Conservation (phyloP, 2,329 filamentous ascomycete species). For the Ophiostoma montium region DNA sequence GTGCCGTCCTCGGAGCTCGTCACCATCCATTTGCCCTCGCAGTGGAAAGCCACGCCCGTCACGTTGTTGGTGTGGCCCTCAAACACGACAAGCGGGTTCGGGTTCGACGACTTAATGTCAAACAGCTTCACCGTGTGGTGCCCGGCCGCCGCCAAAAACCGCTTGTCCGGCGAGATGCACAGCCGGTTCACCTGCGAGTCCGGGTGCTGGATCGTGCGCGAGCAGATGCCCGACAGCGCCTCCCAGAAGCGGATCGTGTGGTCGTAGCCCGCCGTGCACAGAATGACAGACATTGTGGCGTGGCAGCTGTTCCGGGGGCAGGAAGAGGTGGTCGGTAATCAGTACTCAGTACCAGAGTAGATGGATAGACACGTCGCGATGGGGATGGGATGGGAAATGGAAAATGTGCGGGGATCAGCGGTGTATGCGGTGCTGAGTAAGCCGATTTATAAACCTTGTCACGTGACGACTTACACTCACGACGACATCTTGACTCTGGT, state of each 20-base stretch:
- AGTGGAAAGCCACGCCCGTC: conserved; percentile 94
- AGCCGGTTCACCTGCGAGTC: conserved; percentile 97
- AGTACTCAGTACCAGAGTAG: too few relatives aligned
- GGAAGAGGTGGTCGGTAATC: too few relatives aligned
- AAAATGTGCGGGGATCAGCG: too few relatives aligned
- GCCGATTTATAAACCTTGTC: too few relatives aligned
- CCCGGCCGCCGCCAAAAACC: conserved; percentile 72
- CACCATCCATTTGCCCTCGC: conserved; percentile 99
- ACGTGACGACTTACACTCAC: too few relatives aligned
- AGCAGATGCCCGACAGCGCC: conserved; percentile 92
- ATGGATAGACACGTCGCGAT: too few relatives aligned
- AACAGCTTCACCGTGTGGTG: conserved; percentile 89
- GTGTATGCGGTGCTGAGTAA: too few relatives aligned
- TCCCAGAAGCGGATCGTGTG: conserved; percentile 80
- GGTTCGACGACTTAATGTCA: conserved; percentile 97
- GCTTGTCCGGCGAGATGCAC: conserved; percentile 96
- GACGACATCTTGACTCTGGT: too few relatives aligned
- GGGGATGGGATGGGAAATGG: too few relatives aligned
- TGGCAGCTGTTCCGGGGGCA: too few relatives aligned
- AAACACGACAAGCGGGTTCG: conserved; percentile 82
- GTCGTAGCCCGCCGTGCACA: conserved; percentile 50
- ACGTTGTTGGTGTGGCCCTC: conserved; percentile 94
- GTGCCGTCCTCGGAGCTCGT: conserved; percentile 94
- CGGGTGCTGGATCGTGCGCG: conserved; percentile 91
- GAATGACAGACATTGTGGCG: conserved; percentile 42